Conservation (phyloP, 2,329 filamentous ascomycete species). For the Curvularia eragrostidis region DNA sequence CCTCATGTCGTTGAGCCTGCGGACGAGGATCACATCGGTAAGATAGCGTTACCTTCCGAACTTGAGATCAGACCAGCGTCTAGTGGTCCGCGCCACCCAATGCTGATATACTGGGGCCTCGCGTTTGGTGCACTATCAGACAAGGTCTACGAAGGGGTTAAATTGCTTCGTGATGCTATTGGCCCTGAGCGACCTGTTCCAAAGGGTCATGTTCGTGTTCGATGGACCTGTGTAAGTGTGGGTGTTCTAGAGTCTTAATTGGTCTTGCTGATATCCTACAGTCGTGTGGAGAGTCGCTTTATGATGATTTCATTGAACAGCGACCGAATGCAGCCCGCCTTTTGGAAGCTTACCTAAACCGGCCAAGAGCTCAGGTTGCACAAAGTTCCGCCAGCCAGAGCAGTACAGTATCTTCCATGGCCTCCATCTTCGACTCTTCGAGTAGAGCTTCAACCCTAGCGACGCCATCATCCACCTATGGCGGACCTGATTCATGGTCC, state of each 20-base stretch:
- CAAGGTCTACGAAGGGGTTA: slow-evolving; percentile 28
- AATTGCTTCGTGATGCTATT: slow-evolving; percentile 29
- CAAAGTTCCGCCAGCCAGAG: slow-evolving; percentile 29
- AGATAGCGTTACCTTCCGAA: slow-evolving; percentile 32
- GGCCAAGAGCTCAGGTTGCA: slow-evolving; percentile 37
- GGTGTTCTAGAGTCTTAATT: background rate
- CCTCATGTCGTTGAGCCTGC: slow-evolving; percentile 27
- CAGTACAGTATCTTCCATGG: slow-evolving; percentile 36
- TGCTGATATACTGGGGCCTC: slow-evolving; percentile 30
- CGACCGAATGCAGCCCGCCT: slow-evolving; percentile 48
- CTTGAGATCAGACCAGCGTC: slow-evolving; percentile 29
- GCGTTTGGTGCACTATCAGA: slow-evolving; percentile 33
- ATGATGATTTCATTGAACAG: slow-evolving; percentile 51
- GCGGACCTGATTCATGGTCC: slow-evolving; percentile 29
- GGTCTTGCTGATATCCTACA: slow-evolving; percentile 14
- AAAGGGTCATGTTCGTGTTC: slow-evolving; percentile 41
- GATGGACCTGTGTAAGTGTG: slow-evolving; percentile 45
- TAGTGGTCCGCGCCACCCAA: slow-evolving; percentile 13
- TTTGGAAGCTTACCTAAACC: slow-evolving; percentile 50
- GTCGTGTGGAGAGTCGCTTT: slow-evolving; percentile 44
- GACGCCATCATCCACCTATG: slow-evolving; percentile 40
- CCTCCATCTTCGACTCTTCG: slow-evolving; percentile 36
- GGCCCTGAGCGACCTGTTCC: slow-evolving; percentile 42
- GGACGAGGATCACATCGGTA: slow-evolving; percentile 20
- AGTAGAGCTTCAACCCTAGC: slow-evolving; percentile 37